Conservation (phyloP, 2,329 filamentous ascomycete genomes). For the Colletotrichum lindemuthianum region DNA sequence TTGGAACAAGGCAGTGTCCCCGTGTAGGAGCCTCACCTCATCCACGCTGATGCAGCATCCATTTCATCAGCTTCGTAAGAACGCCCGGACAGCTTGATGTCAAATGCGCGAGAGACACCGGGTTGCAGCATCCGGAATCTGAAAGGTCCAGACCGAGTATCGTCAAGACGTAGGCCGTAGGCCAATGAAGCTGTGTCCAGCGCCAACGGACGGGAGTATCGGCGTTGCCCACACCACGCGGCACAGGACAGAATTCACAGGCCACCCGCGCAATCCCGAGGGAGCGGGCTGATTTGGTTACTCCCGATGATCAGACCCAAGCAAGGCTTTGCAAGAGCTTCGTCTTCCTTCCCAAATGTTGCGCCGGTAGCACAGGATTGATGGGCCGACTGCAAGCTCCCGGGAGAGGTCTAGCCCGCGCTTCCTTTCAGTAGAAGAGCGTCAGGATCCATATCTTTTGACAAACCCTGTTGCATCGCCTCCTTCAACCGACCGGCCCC, state of each 20-base stretch:
- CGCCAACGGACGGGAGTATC: constrained; percentile 12
- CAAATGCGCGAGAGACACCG: not conserved
- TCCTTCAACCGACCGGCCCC: not conserved
- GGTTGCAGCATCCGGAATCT: not conserved
- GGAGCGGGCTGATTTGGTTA: not conserved
- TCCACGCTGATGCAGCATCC: too few species aligned
- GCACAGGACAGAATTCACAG: constrained; percentile 18
- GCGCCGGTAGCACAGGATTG: constrained; percentile 12
- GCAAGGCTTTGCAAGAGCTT: not conserved
- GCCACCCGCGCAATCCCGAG: constrained; percentile 12
- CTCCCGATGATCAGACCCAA: constrained; percentile 23
- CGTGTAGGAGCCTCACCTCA: too few species aligned
- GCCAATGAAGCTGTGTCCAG: constrained; percentile 2
- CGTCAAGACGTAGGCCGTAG: not conserved
- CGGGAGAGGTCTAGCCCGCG: constrained; percentile 22
- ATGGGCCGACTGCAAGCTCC: constrained; percentile 14
- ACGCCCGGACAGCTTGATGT: too few species aligned
- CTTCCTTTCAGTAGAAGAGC: constrained; percentile 10
- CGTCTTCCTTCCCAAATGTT: constrained; percentile 2
- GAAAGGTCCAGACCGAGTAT: constrained; percentile 3
- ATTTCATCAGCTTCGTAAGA: too few species aligned
- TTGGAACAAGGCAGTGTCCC: too few species aligned
- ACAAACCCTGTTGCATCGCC: constrained; percentile 1
- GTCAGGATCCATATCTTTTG: constrained; percentile 17
- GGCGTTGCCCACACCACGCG: constrained; percentile 16